Evolutionary conservation across 2,329 filamentous ascomycete genomes (phyloP), one percentile per base, ranked within the genome.

Genomic region (Pestalotiopsis fici): DNA sequence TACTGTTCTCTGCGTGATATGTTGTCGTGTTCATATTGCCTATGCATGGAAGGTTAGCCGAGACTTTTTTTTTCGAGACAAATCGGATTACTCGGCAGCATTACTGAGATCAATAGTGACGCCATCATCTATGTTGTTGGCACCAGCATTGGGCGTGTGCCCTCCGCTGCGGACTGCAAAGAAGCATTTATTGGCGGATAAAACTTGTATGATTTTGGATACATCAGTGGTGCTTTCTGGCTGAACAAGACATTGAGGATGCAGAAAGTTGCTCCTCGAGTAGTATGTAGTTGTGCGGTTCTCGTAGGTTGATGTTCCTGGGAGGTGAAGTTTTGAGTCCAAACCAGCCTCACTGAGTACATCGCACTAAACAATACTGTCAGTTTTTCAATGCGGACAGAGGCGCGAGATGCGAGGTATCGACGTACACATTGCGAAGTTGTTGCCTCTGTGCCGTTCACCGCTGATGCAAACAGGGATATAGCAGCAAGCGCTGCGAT

Each of bases 101-200:
- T 3, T 35, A 35, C 23, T 25, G 37, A 85, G 71, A 67, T 80
- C 79, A 63, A 85, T 78, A 0, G 81, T 82, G 9, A 85, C 79
- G 3, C 83, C 83, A 31, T 74, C 73, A 0, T 77, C 71, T 18
- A 82, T 80, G 65, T 79, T 82, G 6, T 80, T 81, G 11, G 78
- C 77, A 25, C 82, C 81, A 0, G 77, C 73, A 66, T 78, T 77
- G 3, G 76, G 72, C 23, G 77, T 77, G 69, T 85, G 83, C 2
- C 83, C 83, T 35, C 83, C 82, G 61, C 80, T 78, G 64, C 81
- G 82, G 2, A 85, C 77, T 2, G 81, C 80, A 65, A 83, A 83
- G 18, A 12, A 9, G 3, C 39, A 50, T 25, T 50, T 15, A 35
- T 28, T 13, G 11, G 35, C n/a, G 6, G 27, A 12, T 35, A 63